A percentile compares a stretch with the other conserved stretches of the same genome.
phyloP scores from a whole-genome alignment of 495 filamentous ascomycete genomes.

The Daldinia vernicosa region DNA sequence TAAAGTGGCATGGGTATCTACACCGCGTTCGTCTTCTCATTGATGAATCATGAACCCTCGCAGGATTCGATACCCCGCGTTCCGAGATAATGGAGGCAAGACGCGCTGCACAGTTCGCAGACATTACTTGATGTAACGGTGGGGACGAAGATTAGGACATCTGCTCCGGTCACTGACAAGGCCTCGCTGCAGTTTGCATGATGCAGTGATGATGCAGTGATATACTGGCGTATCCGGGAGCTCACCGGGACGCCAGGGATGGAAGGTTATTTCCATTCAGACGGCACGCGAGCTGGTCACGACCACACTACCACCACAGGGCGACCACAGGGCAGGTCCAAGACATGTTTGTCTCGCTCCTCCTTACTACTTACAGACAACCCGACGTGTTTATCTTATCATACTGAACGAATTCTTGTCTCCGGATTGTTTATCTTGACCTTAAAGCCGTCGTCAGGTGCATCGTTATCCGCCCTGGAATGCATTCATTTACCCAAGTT shows the following conservation, averaged over 20 bases:
- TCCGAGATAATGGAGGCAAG: conserved; percentile 15
- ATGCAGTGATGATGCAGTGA: conserved; percentile 18
- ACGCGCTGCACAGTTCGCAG: conserved; percentile 14
- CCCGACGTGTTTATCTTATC: conserved; percentile 27
- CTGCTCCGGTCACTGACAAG: conserved; percentile 33
- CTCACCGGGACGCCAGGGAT: conserved; percentile 36
- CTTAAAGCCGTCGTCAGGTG: neutral
- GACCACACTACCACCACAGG: neutral
- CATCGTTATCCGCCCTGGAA: conserved; percentile 15
- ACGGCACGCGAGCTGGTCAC: conserved; percentile 36
- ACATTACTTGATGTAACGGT: conserved; percentile 42
- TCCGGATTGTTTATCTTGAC: conserved; percentile 10
- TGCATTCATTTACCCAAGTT: too few relatives aligned
- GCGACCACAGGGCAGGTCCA: conserved; percentile 19
- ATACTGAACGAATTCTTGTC: conserved; percentile 16
- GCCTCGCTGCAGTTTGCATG: conserved; percentile 33
- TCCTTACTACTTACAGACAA: conserved; percentile 28
- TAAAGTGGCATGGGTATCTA: neutral
- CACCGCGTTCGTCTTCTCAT: neutral
- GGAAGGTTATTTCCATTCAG: conserved; percentile 33
- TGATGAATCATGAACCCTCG: neutral
- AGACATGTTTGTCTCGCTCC: conserved; percentile 36
- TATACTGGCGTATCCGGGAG: conserved; percentile 11
- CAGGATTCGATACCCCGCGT: conserved; percentile 37
- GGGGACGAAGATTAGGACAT: conserved; percentile 25